Conservation (phyloP, 768 basidiomycete species). For the Cyathus striatus region DNA sequence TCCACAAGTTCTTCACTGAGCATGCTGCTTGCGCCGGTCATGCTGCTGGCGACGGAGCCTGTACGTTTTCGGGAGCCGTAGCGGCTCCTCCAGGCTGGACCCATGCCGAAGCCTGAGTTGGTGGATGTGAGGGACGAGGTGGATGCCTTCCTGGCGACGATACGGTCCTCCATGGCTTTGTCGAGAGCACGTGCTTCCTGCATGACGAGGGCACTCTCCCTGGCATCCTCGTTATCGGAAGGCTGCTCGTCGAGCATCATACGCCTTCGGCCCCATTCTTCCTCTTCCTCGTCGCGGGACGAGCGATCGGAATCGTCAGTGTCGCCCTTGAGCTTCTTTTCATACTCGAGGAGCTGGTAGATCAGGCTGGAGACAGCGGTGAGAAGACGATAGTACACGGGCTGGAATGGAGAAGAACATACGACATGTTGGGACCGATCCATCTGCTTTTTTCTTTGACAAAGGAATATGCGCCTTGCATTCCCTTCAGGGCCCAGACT, state of each 20-base stretch:
- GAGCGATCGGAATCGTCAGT: conserved; percentile 48
- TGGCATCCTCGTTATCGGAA: conserved; percentile 46
- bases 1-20: conserved; percentile 79
- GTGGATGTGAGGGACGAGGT: conserved; percentile 55
- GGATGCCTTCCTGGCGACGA: conserved; percentile 70
- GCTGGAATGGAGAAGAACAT: conserved; percentile 36
- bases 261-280: conserved; percentile 76
- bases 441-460: conserved; percentile 87
- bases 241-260: conserved; percentile 51
- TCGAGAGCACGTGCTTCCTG: conserved; percentile 81
- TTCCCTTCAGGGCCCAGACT: conserved; percentile 76
- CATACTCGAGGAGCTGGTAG: conserved; percentile 91
- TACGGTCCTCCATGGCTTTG: conserved; percentile 83
- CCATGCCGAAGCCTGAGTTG: conserved; percentile 60
- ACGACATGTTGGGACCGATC: conserved; percentile 95
- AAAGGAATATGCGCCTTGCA: conserved; percentile 87
- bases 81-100: conserved; percentile 57
- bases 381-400: no score
- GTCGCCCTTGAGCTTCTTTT: conserved; percentile 60
- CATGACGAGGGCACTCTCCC: conserved; percentile 53
- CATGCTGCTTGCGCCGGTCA: conserved; percentile 65
- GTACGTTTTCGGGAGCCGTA: conserved; percentile 66
- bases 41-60: conserved; percentile 69
- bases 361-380: conserved; percentile 70
- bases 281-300: conserved; percentile 54